phyloP scores from a whole-genome alignment of 2,329 filamentous ascomycete genomes.

The Mollisia scopiformis region DNA sequence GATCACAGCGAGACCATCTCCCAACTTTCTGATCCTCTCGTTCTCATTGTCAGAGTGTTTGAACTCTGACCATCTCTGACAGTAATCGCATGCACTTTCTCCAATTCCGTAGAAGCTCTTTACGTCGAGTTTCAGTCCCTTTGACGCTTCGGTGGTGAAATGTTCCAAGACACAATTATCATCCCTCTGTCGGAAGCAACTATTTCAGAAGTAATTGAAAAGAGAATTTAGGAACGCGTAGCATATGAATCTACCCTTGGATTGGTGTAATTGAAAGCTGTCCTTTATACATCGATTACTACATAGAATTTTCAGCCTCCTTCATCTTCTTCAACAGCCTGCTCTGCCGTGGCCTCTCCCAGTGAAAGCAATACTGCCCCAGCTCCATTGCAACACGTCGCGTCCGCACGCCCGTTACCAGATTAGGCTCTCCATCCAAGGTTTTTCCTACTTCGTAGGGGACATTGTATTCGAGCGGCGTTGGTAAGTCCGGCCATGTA shows the following conservation, averaged over 20 bases:
- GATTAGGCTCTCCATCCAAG: slow-evolving; percentile 14
- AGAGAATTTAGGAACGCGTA: too few species aligned
- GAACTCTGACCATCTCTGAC: too few species aligned
- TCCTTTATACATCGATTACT: slow-evolving; percentile 9
- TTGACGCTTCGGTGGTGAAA: too few species aligned
- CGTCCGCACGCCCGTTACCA: slow-evolving; percentile 12
- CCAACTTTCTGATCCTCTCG: too few species aligned
- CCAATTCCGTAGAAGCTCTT: too few species aligned
- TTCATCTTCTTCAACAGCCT: background rate
- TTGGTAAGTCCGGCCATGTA: slow-evolving; percentile 19
- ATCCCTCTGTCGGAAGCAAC: too few species aligned
- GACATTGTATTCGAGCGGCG: slow-evolving; percentile 12
- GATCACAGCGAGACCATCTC: too few species aligned
- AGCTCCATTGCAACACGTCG: slow-evolving; percentile 14
- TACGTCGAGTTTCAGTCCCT: too few species aligned
- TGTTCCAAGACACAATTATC: too few species aligned
- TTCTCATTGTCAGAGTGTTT: too few species aligned
- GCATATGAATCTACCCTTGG: slow-evolving; percentile 1
- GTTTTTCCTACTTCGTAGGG: slow-evolving; percentile 13
- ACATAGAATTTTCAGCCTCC: slow-evolving; percentile 14
- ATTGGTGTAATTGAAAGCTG: slow-evolving; percentile 7
- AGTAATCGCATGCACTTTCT: too few species aligned
- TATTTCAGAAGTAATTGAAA: too few species aligned
- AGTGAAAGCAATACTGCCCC: slow-evolving; percentile 19
- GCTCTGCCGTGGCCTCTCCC: slow-evolving; percentile 13